Percentiles rank a stretch among this genome's conserved stretches.
Conservation (phyloP, 164 flowering plant species). For the Buxus sempervirens region DNA sequence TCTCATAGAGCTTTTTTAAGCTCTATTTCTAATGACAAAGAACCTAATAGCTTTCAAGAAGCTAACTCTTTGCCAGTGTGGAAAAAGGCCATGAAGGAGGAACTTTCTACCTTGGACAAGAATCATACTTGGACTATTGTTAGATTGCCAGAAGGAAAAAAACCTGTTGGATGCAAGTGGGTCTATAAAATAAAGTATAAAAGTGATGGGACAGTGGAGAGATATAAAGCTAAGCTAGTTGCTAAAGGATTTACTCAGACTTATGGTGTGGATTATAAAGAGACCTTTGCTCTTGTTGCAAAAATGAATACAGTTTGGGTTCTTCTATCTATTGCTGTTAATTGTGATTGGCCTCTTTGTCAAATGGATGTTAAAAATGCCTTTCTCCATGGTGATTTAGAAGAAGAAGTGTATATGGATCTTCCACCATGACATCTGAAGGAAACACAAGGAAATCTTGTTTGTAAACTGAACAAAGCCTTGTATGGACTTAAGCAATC, state of each 20-base stretch:
- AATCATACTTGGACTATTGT: not conserved
- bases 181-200: too few species aligned
- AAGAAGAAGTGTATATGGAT: constrained; percentile 7
- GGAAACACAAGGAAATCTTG: not conserved
- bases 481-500: constrained; percentile 9
- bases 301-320: not conserved
- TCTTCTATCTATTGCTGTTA: not conserved
- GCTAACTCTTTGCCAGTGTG: not conserved
- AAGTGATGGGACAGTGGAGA: too few species aligned
- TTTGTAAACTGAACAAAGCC: constrained; percentile 1
- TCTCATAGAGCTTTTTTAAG: not conserved
- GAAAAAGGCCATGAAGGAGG: constrained; percentile 3
- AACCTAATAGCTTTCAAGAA: not conserved
- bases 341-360: not conserved
- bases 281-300: not conserved
- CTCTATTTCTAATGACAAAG: not conserved
- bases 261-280: not conserved
- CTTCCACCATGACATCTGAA: not conserved
- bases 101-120: not conserved
- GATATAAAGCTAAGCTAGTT: not conserved
- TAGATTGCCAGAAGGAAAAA: not conserved
- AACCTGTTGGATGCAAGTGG: not conserved
- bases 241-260: not conserved
- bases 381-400: not conserved
- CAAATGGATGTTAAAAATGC: constrained; percentile 7